Evolutionary conservation across 2,329 filamentous ascomycete species (phyloP).

Genomic region (Rutstroemia sp.): DNA sequence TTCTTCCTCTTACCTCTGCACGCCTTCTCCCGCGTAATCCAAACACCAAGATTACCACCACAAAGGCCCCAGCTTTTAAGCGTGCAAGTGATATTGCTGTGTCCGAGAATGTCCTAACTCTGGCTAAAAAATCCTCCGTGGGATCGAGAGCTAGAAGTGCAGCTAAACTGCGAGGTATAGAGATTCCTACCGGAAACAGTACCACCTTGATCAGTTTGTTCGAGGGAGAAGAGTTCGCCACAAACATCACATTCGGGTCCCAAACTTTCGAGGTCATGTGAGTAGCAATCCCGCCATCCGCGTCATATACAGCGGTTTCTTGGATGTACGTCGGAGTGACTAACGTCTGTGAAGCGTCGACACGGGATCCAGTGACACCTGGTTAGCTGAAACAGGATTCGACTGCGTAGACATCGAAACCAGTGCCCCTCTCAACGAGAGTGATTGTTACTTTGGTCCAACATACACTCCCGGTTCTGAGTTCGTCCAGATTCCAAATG

Average conservation of each 20-base stretch:
- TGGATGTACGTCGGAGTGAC: background rate
- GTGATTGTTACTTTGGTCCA: conserved; percentile 12
- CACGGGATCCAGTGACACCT: conserved; percentile 41
- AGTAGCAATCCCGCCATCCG: background rate
- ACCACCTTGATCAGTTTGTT: background rate
- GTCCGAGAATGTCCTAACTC: conserved; percentile 5
- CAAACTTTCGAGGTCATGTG: conserved; percentile 27
- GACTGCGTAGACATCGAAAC: conserved; percentile 30
- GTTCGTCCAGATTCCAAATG: conserved; percentile 31
- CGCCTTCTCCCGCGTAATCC: background rate
- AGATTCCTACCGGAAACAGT: background rate
- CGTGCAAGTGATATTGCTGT: background rate
- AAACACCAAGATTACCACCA: background rate
- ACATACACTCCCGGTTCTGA: conserved; percentile 21
- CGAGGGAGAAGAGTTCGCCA: conserved; percentile 6
- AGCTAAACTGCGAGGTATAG: background rate
- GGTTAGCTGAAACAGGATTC: conserved; percentile 32
- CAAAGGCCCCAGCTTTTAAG: background rate
- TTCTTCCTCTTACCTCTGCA: background rate
- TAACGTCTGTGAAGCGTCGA: conserved; percentile 32
- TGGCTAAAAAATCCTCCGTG: background rate
- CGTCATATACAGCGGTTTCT: background rate
- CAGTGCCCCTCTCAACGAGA: background rate
- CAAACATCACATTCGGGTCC: conserved; percentile 25
- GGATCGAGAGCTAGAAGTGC: conserved; percentile 2